A percentile compares a stretch with the other conserved stretches of the same genome.
Evolutionary conservation across 495 filamentous ascomycete genomes (phyloP).

Genomic region (Neurospora africana): DNA sequence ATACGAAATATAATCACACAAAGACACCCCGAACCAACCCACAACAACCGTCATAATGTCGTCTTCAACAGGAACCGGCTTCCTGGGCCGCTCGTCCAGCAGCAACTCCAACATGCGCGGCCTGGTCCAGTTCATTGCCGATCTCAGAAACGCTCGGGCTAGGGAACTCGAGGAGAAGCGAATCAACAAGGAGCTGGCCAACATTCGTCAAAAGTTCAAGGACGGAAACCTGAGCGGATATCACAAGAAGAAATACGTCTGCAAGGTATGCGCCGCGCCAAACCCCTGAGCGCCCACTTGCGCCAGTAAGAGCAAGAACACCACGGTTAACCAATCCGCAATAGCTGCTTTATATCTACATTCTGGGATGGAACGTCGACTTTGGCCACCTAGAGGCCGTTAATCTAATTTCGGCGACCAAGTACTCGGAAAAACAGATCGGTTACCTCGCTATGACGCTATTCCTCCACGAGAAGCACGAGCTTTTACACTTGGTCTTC

Average conservation of each 20-base stretch:
- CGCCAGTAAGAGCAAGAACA: background rate
- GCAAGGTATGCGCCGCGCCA: constrained; percentile 53
- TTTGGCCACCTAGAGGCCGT: constrained; percentile 98
- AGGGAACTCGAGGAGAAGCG: constrained; percentile 96
- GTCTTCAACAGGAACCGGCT: constrained; percentile 43
- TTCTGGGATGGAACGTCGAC: constrained; percentile 97
- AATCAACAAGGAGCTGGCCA: constrained; percentile 98
- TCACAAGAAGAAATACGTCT: constrained; percentile 99
- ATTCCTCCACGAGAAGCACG: constrained; percentile 94
- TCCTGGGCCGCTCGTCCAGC: constrained; percentile 49
- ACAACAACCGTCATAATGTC: constrained; percentile 32
- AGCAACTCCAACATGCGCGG: constrained; percentile 68
- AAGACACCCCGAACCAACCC: background rate
- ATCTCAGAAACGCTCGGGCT: constrained; percentile 87
- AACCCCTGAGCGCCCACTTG: background rate
- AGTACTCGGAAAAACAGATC: constrained; percentile 99
- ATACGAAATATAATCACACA: background rate
- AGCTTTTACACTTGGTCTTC: constrained; percentile 88
- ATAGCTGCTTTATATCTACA: constrained; percentile 94
- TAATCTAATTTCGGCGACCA: constrained; percentile 89
- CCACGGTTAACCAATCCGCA: constrained; percentile 18
- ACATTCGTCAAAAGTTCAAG: constrained; percentile 87
- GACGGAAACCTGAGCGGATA: constrained; percentile 88
- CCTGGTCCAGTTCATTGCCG: constrained; percentile 96
- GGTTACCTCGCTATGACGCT: constrained; percentile 96